These are phyloP conservation scores for Tritrichomonas foetus DNA, from an alignment of 208 protist species.

Conservation along the genomic window DNA sequence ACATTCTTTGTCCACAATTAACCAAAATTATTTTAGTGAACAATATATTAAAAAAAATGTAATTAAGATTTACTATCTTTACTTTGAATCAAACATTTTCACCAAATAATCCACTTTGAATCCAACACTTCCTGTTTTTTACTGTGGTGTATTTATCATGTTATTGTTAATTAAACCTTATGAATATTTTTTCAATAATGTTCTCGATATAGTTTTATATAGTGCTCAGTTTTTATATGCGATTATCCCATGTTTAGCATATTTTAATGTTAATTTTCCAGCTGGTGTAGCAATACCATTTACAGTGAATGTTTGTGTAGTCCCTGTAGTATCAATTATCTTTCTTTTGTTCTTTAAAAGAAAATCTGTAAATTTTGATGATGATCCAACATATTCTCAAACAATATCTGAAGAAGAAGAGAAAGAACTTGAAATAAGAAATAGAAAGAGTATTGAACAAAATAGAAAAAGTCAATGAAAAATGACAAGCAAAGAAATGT, in stretches of 20 bases:
- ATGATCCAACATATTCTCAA: constrained; percentile 1
- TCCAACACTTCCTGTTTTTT: neutral
- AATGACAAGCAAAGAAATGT: no score
- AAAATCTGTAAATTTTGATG: neutral
- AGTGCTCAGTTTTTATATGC: neutral
- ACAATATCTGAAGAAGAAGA: neutral
- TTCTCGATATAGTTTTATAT: neutral
- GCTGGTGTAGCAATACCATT: no score
- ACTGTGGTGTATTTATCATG: neutral
- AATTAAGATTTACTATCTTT: neutral
- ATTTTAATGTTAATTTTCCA: no score
- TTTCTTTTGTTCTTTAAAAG: neutral
- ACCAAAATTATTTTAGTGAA: no score
- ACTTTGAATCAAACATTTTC: neutral
- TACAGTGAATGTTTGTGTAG: neutral
- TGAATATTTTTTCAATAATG: neutral
- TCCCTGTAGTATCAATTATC: neutral
- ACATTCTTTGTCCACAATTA: no score
- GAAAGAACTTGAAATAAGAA: no score
- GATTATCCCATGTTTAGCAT: neutral
- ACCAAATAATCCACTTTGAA: neutral
- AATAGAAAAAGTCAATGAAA: no score
- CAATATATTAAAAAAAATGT: neutral
- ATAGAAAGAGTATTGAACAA: no score
- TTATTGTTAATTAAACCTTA: neutral